A percentile compares a stretch with the other conserved stretches of the same genome.
Conservation (phyloP, 2,329 filamentous ascomycete genomes). For the Parasarocladium wereldwijsianum region DNA sequence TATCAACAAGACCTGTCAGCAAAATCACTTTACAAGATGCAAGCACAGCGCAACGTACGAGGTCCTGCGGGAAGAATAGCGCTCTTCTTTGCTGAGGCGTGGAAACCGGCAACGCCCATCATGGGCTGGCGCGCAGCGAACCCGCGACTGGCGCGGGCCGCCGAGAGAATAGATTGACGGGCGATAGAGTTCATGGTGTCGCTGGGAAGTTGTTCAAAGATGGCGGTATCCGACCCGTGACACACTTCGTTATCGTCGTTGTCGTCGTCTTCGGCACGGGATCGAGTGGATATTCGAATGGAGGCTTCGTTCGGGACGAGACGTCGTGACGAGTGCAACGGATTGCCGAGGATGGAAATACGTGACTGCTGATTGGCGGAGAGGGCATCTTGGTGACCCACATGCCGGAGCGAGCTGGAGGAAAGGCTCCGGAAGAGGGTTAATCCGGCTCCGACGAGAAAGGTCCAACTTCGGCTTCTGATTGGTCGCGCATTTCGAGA, state of each 20-base stretch:
- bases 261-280: no score
- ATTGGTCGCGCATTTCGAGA: slow-evolving; percentile 14
- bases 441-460: slow-evolving; percentile 10
- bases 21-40: neutral
- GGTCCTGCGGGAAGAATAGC: slow-evolving; percentile 73
- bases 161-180: slow-evolving; percentile 34
- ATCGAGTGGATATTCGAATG: slow-evolving; percentile 2
- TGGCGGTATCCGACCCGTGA: neutral
- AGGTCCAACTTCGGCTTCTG: slow-evolving; percentile 6
- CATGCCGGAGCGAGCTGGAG: no score
- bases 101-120: slow-evolving; percentile 63
- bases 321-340: slow-evolving; percentile 3
- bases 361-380: slow-evolving; percentile 27
- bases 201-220: neutral
- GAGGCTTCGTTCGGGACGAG: slow-evolving; percentile 3
- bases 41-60: slow-evolving; percentile 44
- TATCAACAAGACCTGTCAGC: slow-evolving; percentile 19
- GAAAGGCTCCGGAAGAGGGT: slow-evolving; percentile 11
- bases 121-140: slow-evolving; percentile 12
- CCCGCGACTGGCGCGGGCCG: slow-evolving; percentile 2
- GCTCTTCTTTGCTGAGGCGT: slow-evolving; percentile 63
- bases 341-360: slow-evolving; percentile 38
- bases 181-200: slow-evolving; percentile 40
- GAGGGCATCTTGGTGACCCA: no score
- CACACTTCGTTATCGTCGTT: no score